Base-by-base conservation (phyloP, 768 basidiomycete genomes). In the Suillus subluteus region DNA sequence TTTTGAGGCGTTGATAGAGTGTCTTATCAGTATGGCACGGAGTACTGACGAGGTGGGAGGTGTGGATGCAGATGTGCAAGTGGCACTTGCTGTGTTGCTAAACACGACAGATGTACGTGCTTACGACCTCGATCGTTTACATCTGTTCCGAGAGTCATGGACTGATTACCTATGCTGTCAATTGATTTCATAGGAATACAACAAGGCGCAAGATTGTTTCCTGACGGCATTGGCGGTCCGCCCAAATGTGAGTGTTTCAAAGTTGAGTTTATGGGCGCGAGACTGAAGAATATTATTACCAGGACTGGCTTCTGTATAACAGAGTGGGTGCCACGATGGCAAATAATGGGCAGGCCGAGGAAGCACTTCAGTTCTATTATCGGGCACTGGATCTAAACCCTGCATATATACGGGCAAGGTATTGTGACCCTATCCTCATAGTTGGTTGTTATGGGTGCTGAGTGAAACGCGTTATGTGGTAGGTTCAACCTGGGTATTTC, bases 401-500 rank as follows among this genome's bases (percentile, higher is more conserved):
- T 7, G 83, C 86, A 18, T 98, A 96, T 73, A 94, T 98, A 66
- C 89, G 96, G 64, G 96, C 95, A 3, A 87, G 93, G 92, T 88
- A 63, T 65, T 82, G 65, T 55, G 48, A 61, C 44, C 66, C 8
- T 48, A 18, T 21, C n/a, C 52, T 9, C 48, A 16, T 32, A 40
- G 13, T 43, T 23, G 44, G 23, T 16, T 37, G 56, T 40, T n/a
- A 26, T 18, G 15, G 50, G 9, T 23, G 37, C 23, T 62, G n/a
- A 58, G 58, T 58, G 37, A 61, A 41, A 58, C 30, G 11, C 50
- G 62, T 32, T 18, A 38, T 56, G n/a, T 26, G 58, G 38, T 65
- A 96, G 95, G 71, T 98, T 94, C 78, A 98, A 98, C 77, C 82
- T 98, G 18, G 96, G 95, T 26, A 98, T 98, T 68, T 94, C 95